Base-by-base conservation (phyloP, 495 filamentous ascomycete species). In the Penicillium maclennaniae region DNA sequence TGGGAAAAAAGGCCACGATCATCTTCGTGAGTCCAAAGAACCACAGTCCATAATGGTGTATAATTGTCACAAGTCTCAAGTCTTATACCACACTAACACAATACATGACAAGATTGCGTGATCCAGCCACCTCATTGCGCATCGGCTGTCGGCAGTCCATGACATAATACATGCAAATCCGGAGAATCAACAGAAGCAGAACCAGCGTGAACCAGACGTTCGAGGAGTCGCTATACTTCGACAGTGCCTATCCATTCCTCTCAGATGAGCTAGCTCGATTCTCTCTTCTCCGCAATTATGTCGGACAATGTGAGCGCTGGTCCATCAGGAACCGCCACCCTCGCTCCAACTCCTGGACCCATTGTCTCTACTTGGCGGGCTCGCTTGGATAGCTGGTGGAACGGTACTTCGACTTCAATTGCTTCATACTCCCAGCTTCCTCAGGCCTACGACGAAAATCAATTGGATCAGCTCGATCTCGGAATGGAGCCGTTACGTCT, bases 91-190 rank as follows among this genome's bases (percentile, higher is more conserved):
- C 10, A 31, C 10, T 1, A 1, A 12, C 27, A 39, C 6, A 17
- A 45, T 46, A 8, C 44, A 21, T 17, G 43, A 43, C 4, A 19
- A 15, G 20, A 53, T 60, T 38, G 57, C 53, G 53, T 55, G 49
- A 60, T 60, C 26, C 31, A 53, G 3, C 51, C 56, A 59, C 56
- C 16, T 9, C 4, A 17, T 51, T 48, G 44, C 54, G 47, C 21
- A 42, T 64, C 61, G 53, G 55, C 58, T 43, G 15, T 62, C 62
- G 62, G 59, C 44, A 44, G 49, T 54, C 61, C 31, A 54, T 63
- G 60, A 61, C 59, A 61, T 60, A 59, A 61, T 51, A 42, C 43
- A 26, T 48, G 38, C 38, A 26, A 45, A 59, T 65, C 57, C 57
- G 57, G 54, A 53, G 49, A 41, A 47, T 26, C 49, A 36, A 54